Conservation (phyloP, 805 yeast genomes). For the Zygotorulaspora sp. region DNA sequence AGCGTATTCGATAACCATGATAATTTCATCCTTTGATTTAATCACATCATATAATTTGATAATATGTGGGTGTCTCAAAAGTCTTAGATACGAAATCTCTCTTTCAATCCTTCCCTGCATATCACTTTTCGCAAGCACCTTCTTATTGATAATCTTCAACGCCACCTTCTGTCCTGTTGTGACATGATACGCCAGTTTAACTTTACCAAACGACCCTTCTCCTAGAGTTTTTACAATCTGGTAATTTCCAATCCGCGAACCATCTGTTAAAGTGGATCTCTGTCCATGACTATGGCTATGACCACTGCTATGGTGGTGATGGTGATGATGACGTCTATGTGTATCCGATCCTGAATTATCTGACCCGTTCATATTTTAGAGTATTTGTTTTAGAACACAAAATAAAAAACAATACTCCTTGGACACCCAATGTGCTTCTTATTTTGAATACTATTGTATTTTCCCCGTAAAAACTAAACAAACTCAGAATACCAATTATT, state of each 20-base stretch:
- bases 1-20: constrained; percentile 96
- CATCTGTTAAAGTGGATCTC: constrained; percentile 27
- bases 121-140: constrained; percentile 87
- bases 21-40: constrained; percentile 89
- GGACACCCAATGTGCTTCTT: too few species aligned
- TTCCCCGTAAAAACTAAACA: background rate
- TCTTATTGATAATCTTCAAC: constrained; percentile 84
- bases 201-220: constrained; percentile 96
- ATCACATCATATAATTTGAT: constrained; percentile 93
- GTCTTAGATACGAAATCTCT: constrained; percentile 82
- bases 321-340: constrained; percentile 22
- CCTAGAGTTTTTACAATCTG: constrained; percentile 91
- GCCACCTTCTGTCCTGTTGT: constrained; percentile 93
- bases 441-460: background rate
- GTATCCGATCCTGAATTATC: constrained; percentile 4
- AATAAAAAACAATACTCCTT: constrained; percentile 1
- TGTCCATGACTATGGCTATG: constrained; percentile 11
- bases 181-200: constrained; percentile 82
- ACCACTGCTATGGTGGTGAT: constrained; percentile 22
- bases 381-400: constrained; percentile 3
- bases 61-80: constrained; percentile 92
- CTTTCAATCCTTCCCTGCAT: constrained; percentile 97
- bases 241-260: constrained; percentile 76
- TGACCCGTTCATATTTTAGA: constrained; percentile 5
- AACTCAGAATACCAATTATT: too few species aligned